Conservation (phyloP, 2,329 filamentous ascomycete genomes). For the Venturia oleaginea region DNA sequence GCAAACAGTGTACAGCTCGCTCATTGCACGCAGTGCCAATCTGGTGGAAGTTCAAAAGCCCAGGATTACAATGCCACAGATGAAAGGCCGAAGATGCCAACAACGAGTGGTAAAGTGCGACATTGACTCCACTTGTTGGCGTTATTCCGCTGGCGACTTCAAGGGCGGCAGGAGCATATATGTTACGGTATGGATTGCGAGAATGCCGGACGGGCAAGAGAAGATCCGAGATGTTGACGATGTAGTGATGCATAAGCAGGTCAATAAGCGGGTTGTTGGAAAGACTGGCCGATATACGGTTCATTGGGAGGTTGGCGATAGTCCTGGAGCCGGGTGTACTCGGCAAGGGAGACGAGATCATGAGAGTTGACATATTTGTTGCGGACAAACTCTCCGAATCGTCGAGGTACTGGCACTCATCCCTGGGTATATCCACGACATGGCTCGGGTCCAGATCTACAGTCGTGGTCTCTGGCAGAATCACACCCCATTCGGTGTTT, state of each 20-base stretch:
- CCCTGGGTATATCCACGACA: neutral
- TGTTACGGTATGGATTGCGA: conserved; percentile 3
- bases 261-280: neutral
- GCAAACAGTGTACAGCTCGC: neutral
- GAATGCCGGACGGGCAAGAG: neutral
- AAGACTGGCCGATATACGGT: neutral
- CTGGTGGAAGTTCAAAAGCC: neutral
- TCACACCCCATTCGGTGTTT: neutral
- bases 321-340: neutral
- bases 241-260: conserved; percentile 3
- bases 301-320: neutral
- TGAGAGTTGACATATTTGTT: neutral
- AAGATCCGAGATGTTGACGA: neutral
- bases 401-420: neutral
- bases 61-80: conserved; percentile 1
- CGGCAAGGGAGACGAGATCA: neutral
- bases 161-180: neutral
- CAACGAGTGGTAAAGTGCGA: conserved; percentile 1
- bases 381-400: neutral
- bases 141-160: neutral
- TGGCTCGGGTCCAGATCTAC: neutral
- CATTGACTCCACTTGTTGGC: neutral
- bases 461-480: neutral
- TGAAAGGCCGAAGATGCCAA: neutral
- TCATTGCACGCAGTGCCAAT: neutral